These are phyloP conservation scores for Mycena vitilis DNA, from an alignment of 768 basidiomycete species.

Conservation along the genomic window DNA sequence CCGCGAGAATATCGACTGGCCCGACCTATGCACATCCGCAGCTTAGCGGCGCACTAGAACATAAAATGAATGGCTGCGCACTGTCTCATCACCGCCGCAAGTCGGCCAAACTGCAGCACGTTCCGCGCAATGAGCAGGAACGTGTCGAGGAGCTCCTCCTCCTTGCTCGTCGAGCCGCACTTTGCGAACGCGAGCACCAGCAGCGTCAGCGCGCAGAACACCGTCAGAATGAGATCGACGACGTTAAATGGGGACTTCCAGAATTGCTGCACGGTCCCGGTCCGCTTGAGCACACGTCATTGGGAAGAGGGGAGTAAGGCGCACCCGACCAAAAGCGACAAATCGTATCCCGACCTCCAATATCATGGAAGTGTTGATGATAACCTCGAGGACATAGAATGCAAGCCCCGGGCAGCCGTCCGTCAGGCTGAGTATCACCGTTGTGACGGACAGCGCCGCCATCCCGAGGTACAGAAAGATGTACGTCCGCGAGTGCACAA, in stretches of 20 bases:
- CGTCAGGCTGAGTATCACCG: slow-evolving; percentile 83
- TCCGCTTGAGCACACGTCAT: background rate
- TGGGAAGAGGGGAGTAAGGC: slow-evolving; percentile 42
- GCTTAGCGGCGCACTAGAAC: slow-evolving; percentile 7
- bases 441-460: slow-evolving; percentile 88
- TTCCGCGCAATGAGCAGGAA: slow-evolving; percentile 92
- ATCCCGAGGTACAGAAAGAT: slow-evolving; percentile 90
- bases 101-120: slow-evolving; percentile 89
- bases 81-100: slow-evolving; percentile 96
- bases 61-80: slow-evolving; percentile 58
- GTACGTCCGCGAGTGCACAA: slow-evolving; percentile 89
- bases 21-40: slow-evolving; percentile 65
- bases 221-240: slow-evolving; percentile 87
- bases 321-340: slow-evolving; percentile 91
- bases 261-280: slow-evolving; percentile 76
- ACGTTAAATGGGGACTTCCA: slow-evolving; percentile 95
- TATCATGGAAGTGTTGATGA: slow-evolving; percentile 94
- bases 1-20: slow-evolving; percentile 88
- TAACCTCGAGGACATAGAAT: slow-evolving; percentile 90
- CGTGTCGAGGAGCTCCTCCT: slow-evolving; percentile 95
- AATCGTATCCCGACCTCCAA: slow-evolving; percentile 92
- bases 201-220: slow-evolving; percentile 91
- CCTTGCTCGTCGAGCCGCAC: slow-evolving; percentile 84
- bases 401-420: slow-evolving; percentile 89
- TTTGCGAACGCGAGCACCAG: slow-evolving; percentile 90